phyloP scores from a whole-genome alignment of 768 basidiomycete genomes.

The Gyrodon lividus region DNA sequence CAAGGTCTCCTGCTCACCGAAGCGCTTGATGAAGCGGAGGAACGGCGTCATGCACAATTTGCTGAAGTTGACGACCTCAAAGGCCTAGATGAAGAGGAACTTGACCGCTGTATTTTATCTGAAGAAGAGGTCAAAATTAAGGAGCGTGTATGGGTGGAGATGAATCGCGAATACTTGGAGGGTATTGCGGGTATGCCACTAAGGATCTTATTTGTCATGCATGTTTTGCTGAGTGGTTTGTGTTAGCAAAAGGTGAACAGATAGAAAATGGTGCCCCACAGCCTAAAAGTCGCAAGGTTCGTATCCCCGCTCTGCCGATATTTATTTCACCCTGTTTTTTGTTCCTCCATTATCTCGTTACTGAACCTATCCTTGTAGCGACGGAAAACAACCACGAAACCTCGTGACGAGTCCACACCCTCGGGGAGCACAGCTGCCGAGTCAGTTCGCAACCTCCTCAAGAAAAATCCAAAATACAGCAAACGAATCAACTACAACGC shows the following conservation, averaged over 20 bases:
- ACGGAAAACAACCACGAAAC: conserved; percentile 62
- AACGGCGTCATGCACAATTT: conserved; percentile 53
- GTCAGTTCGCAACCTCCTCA: conserved; percentile 52
- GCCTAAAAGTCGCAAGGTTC: conserved; percentile 76
- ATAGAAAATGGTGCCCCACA: conserved; percentile 38
- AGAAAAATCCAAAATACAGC: conserved; percentile 86
- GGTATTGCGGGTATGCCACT: conserved; percentile 62
- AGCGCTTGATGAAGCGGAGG: conserved; percentile 68
- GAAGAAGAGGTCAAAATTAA: conserved; percentile 83
- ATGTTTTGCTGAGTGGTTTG: conserved; percentile 45
- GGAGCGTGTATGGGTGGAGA: conserved; percentile 91
- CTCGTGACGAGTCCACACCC: conserved; percentile 70
- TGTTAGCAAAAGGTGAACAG: conserved; percentile 68
- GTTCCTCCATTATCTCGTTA: conserved; percentile 6
- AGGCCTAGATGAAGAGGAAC: conserved; percentile 88
- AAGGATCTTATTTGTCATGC: neutral
- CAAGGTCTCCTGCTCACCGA: conserved; percentile 57
- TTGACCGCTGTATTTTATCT: conserved; percentile 74
- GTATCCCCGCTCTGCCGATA: conserved; percentile 42
- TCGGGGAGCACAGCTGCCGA: conserved; percentile 35
- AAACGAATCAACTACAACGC: conserved; percentile 94
- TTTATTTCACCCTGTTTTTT: conserved; percentile 21
- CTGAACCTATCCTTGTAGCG: conserved; percentile 42
- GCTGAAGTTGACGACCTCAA: conserved; percentile 57
- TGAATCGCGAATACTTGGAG: conserved; percentile 89